Conservation (phyloP, 345 rosid genomes). For the Corymbia maculata region DNA sequence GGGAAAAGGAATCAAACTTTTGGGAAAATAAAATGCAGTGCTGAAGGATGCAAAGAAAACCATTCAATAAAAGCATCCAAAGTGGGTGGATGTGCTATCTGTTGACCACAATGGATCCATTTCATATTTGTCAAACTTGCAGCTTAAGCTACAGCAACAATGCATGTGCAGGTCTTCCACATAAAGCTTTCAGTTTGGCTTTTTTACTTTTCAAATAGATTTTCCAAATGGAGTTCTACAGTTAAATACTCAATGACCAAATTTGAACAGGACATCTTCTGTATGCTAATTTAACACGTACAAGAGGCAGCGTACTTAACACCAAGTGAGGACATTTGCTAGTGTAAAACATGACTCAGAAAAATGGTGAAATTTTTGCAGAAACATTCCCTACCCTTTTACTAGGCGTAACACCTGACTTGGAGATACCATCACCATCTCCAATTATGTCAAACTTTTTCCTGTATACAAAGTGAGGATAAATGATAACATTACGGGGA, state of each 20-base stretch:
- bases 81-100: background rate
- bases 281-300: background rate
- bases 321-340: background rate
- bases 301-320: background rate
- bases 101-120: background rate
- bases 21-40: background rate
- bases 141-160: background rate
- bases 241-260: background rate
- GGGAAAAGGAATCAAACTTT: background rate
- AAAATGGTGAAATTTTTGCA: background rate
- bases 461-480: background rate
- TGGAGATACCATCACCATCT: background rate
- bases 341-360: background rate
- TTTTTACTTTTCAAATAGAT: background rate
- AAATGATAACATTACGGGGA: background rate
- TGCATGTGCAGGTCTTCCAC: background rate
- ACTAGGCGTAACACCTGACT: background rate
- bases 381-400: background rate
- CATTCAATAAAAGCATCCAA: background rate
- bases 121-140: background rate
- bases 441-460: background rate
- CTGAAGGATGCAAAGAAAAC: background rate
- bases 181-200: background rate
- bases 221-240: background rate
- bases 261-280: background rate